phyloP scores from a whole-genome alignment of 2,329 filamentous ascomycete species.

The Fusarium longipes region DNA sequence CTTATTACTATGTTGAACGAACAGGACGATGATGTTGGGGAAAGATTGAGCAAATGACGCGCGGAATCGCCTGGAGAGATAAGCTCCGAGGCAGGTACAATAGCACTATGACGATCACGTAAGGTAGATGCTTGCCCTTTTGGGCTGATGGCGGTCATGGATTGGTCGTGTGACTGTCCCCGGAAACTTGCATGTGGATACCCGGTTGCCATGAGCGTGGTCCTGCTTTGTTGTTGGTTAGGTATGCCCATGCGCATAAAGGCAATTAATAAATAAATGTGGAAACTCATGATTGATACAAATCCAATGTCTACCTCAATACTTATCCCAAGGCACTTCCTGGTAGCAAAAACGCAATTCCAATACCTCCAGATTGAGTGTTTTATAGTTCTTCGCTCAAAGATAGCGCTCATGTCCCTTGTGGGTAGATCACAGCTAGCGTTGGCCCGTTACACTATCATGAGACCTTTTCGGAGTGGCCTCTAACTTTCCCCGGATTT shows the following conservation, averaged over 20 bases:
- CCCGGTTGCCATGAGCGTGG: constrained; percentile 32
- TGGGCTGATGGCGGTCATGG: constrained; percentile 27
- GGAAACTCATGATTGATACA: neutral
- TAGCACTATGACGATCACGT: constrained; percentile 39
- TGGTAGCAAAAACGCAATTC: no score
- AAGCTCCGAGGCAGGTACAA: constrained; percentile 27
- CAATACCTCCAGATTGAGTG: no score
- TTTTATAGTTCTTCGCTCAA: neutral
- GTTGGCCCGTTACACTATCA: neutral
- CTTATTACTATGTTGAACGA: constrained; percentile 2
- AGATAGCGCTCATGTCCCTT: neutral
- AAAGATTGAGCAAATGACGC: constrained; percentile 27
- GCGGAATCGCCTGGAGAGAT: constrained; percentile 19
- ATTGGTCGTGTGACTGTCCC: constrained; percentile 33
- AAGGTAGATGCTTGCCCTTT: constrained; percentile 39
- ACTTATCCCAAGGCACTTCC: neutral
- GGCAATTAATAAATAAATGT: neutral
- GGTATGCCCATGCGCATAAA: neutral
- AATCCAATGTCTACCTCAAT: neutral
- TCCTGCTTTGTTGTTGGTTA: constrained; percentile 7
- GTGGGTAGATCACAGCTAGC: neutral
- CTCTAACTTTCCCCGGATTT: neutral
- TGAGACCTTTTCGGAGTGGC: constrained; percentile 7
- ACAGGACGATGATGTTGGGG: constrained; percentile 14
- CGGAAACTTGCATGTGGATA: constrained; percentile 36